These are phyloP conservation scores for Crassisporium funariophilum DNA, from an alignment of 768 basidiomycete species.

Conservation along the genomic window DNA sequence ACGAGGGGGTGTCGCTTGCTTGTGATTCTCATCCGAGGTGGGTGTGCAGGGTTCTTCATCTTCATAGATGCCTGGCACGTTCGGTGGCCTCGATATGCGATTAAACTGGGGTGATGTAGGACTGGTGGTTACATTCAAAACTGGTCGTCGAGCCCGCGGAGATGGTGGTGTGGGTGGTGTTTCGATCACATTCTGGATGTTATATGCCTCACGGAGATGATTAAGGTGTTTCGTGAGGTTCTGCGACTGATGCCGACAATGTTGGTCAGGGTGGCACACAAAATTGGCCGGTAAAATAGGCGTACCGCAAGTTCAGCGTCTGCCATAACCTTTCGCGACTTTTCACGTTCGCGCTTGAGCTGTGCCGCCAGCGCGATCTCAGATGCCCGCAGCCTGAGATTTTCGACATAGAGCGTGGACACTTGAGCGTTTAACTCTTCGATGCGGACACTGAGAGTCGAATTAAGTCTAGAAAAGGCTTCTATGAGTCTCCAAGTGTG, in stretches of 20 bases:
- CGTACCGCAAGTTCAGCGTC: constrained; percentile 77
- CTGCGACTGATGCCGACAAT: constrained; percentile 42
- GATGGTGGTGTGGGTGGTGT: constrained; percentile 48
- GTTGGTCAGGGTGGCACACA: constrained; percentile 9
- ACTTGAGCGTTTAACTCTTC: constrained; percentile 85
- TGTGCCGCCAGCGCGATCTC: constrained; percentile 76
- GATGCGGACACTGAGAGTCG: constrained; percentile 79
- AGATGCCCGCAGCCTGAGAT: constrained; percentile 77
- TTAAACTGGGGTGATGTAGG: constrained; percentile 47
- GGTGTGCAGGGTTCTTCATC: constrained; percentile 60
- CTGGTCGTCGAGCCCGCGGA: constrained; percentile 52
- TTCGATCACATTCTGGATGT: constrained; percentile 35
- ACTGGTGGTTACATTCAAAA: constrained; percentile 29
- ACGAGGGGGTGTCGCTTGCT: constrained; percentile 39
- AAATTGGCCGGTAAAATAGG: constrained; percentile 10
- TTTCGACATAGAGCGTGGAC: constrained; percentile 80
- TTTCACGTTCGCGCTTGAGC: constrained; percentile 80
- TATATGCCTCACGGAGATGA: constrained; percentile 64
- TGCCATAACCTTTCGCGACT: constrained; percentile 66
- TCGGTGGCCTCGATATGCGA: constrained; percentile 67
- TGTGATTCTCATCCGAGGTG: constrained; percentile 43
- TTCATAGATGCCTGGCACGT: constrained; percentile 65
- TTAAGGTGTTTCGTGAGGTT: constrained; percentile 66
- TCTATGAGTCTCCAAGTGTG: neutral
- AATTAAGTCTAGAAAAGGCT: constrained; percentile 65